Percentiles rank a stretch among this genome's conserved stretches.
Conservation (phyloP, 1,139 yeast genomes). For the Pichia sp. region DNA sequence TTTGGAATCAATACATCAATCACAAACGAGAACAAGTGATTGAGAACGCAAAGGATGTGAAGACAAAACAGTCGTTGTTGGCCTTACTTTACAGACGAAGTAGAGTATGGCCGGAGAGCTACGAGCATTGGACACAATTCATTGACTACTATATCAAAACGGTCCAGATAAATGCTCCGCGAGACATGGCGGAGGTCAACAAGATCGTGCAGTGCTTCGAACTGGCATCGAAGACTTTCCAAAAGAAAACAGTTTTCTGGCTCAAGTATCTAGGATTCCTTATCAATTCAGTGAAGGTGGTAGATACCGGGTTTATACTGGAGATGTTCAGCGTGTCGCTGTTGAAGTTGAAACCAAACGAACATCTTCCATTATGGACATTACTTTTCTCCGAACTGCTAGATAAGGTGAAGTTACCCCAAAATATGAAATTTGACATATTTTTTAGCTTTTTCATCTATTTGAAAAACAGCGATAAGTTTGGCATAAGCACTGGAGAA, state of each 20-base stretch:
- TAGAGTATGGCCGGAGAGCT: not conserved
- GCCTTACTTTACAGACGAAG: conserved; percentile 5
- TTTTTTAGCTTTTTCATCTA: conserved; percentile 13
- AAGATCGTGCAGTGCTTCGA: not conserved
- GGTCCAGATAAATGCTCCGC: not conserved
- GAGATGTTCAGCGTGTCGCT: conserved; percentile 3
- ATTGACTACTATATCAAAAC: conserved; percentile 8
- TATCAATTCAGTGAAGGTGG: not conserved
- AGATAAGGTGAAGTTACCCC: not conserved
- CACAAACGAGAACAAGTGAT: conserved; percentile 29
- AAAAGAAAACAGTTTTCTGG: conserved; percentile 6
- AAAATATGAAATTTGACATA: not conserved
- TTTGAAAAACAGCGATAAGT: conserved; percentile 6
- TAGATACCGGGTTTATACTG: not conserved
- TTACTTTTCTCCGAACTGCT: not conserved
- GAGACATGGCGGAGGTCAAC: not conserved
- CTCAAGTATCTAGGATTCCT: conserved; percentile 4
- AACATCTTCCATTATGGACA: conserved; percentile 13
- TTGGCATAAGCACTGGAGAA: not conserved
- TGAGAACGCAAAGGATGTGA: conserved; percentile 3
- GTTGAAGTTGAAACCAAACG: conserved; percentile 1
- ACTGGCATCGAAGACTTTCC: not conserved
- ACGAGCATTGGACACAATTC: conserved; percentile 4
- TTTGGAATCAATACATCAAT: conserved; percentile 54
- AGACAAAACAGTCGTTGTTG: conserved; percentile 2